phyloP scores from a whole-genome alignment of 2,329 filamentous ascomycete species.

The Talaromyces piceae region DNA sequence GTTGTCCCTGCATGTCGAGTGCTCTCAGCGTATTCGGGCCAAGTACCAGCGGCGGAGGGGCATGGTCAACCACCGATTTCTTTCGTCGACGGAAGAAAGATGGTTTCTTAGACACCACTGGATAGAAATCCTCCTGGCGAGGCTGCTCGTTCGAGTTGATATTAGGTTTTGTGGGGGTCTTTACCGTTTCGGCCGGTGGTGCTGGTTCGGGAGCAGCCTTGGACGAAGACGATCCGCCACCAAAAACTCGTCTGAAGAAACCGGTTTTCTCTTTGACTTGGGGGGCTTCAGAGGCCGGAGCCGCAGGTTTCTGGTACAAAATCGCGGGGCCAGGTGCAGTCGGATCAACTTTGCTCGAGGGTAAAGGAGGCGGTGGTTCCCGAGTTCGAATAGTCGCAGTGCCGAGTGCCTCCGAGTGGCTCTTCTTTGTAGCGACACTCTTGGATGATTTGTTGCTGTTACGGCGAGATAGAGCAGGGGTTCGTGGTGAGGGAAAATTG shows the following conservation, averaged over 20 bases:
- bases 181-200: constrained; percentile 10
- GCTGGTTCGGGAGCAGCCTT: constrained; percentile 35
- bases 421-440: constrained; percentile 28
- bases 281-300: constrained; percentile 32
- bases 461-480: constrained; percentile 30
- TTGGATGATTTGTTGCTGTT: constrained; percentile 39
- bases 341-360: constrained; percentile 39
- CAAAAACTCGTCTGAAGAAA: constrained; percentile 88
- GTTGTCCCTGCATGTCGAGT: constrained; percentile 27
- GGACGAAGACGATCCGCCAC: constrained; percentile 61
- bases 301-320: constrained; percentile 42
- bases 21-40: constrained; percentile 36
- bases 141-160: constrained; percentile 16
- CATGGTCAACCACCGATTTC: constrained; percentile 69
- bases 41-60: constrained; percentile 51
- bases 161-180: constrained; percentile 21
- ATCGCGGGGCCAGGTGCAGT: constrained; percentile 48
- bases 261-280: constrained; percentile 64
- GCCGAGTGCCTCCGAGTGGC: constrained; percentile 32
- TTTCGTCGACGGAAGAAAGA: constrained; percentile 92
- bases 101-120: constrained; percentile 80
- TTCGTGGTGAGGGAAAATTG: constrained; percentile 20
- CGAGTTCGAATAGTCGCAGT: constrained; percentile 26
- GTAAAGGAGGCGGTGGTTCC: constrained; percentile 30
- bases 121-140: constrained; percentile 29